Evolutionary conservation across 2,329 filamentous ascomycete genomes (phyloP).

Genomic region (Nemania sp.): DNA sequence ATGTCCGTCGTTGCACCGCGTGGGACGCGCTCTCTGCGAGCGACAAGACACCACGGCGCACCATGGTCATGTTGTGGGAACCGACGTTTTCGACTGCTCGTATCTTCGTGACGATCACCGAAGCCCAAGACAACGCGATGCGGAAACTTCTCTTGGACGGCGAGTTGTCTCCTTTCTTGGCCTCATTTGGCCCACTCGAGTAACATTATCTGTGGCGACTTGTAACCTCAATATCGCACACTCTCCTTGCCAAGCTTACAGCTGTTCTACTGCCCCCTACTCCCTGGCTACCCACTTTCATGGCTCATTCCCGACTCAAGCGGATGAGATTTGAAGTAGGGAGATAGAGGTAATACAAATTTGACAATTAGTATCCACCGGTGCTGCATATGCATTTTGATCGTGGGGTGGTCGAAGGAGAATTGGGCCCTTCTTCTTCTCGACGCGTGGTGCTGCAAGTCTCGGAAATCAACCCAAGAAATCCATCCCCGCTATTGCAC

Average conservation of each 20-base stretch:
- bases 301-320: background rate
- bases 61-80: no score
- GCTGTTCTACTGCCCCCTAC: background rate
- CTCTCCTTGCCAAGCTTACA: constrained; percentile 13
- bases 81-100: background rate
- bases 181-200: constrained; percentile 11
- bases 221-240: constrained; percentile 6
- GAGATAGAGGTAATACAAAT: background rate
- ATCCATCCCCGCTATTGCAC: background rate
- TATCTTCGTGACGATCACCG: constrained; percentile 6
- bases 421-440: background rate
- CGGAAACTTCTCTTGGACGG: background rate
- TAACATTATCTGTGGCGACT: constrained; percentile 10
- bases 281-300: background rate
- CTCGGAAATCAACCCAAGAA: background rate
- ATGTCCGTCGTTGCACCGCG: no score
- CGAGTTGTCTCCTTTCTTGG: constrained; percentile 1
- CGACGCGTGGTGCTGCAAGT: background rate
- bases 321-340: background rate
- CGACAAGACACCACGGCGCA: no score
- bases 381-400: background rate
- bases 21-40: no score
- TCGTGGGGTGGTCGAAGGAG: background rate
- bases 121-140: background rate
- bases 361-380: background rate